A percentile compares a stretch with the other conserved stretches of the same genome.
Conservation (phyloP, 2,329 filamentous ascomycete genomes). For the Sporothrix mexicana region DNA sequence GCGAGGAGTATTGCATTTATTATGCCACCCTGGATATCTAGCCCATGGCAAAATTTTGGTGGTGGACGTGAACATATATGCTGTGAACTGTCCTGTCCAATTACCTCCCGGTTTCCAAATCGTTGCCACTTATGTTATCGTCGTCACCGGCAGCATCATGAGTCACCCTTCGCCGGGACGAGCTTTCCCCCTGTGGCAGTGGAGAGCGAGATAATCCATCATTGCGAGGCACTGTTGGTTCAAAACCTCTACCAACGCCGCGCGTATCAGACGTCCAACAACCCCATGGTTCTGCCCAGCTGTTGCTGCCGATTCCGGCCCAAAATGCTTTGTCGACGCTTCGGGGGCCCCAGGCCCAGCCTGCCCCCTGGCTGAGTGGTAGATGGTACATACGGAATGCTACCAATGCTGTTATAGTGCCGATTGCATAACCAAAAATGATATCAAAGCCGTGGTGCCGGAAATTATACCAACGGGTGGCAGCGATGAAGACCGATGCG, state of each 20-base stretch:
- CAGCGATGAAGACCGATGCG: conserved; percentile 78
- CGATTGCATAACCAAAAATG: conserved; percentile 81
- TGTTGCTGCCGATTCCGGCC: conserved; percentile 70
- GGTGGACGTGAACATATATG: too few relatives aligned
- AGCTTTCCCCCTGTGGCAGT: not conserved
- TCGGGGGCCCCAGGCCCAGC: conserved; percentile 88
- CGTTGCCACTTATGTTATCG: not conserved
- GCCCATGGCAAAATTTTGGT: too few relatives aligned
- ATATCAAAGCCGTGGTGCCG: conserved; percentile 94
- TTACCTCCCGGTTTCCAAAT: not conserved
- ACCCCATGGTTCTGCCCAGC: conserved; percentile 51
- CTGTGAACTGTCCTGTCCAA: too few relatives aligned
- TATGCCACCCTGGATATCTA: too few relatives aligned
- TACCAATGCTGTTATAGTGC: conserved; percentile 71
- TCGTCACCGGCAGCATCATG: not conserved
- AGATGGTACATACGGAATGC: conserved; percentile 87
- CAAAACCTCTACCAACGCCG: conserved; percentile 44
- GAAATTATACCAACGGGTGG: conserved; percentile 85
- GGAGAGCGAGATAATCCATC: conserved; percentile 2
- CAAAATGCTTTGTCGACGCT: conserved; percentile 73
- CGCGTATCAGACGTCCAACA: not conserved
- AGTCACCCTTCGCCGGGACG: not conserved
- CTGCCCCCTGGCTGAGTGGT: conserved; percentile 76
- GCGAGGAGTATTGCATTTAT: too few relatives aligned
- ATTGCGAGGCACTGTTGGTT: not conserved